phyloP scores from a whole-genome alignment of 1,284 basidiomycete genomes.

The Thecaphora frezii region DNA sequence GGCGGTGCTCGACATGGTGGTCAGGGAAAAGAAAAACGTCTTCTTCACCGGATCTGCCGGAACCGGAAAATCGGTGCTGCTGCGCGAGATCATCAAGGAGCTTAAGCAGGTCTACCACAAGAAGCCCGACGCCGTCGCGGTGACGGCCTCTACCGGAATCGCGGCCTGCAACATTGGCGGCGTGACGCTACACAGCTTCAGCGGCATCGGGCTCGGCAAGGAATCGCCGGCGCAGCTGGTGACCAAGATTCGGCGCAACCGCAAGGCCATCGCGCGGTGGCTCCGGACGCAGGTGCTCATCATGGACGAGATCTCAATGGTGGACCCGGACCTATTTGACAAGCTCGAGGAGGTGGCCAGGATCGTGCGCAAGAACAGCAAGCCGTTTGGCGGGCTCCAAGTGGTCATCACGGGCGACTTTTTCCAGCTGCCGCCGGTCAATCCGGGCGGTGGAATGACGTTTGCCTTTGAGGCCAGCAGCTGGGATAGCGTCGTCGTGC shows the following conservation, averaged over 20 bases:
- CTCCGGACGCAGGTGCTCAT: constrained; percentile 76
- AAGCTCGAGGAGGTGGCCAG: constrained; percentile 75
- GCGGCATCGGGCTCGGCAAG: constrained; percentile 79
- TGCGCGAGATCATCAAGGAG: constrained; percentile 80
- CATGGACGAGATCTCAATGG: constrained; percentile 95
- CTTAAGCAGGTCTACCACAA: constrained; percentile 64
- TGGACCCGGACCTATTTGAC: constrained; percentile 89
- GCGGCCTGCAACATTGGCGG: constrained; percentile 91
- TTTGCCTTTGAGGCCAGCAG: constrained; percentile 75
- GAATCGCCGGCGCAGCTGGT: constrained; percentile 69
- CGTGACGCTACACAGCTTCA: constrained; percentile 88
- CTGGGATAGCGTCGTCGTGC: constrained; percentile 76
- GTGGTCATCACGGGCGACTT: constrained; percentile 92
- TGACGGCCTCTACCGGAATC: constrained; percentile 88
- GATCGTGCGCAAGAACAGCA: constrained; percentile 66
- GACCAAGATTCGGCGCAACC: constrained; percentile 71
- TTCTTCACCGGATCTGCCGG: constrained; percentile 96
- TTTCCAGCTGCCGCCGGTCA: constrained; percentile 92
- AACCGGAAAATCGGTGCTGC: constrained; percentile 89
- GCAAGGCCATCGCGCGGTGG: constrained; percentile 72
- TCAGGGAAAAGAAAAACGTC: constrained; percentile 66
- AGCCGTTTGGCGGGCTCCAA: constrained; percentile 91
- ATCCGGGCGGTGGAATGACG: constrained; percentile 57
- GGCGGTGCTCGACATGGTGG: constrained; percentile 48
- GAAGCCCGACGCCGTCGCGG: constrained; percentile 69